phyloP scores from a whole-genome alignment of 805 yeast genomes.

The Scheffersomyces lignosus region DNA sequence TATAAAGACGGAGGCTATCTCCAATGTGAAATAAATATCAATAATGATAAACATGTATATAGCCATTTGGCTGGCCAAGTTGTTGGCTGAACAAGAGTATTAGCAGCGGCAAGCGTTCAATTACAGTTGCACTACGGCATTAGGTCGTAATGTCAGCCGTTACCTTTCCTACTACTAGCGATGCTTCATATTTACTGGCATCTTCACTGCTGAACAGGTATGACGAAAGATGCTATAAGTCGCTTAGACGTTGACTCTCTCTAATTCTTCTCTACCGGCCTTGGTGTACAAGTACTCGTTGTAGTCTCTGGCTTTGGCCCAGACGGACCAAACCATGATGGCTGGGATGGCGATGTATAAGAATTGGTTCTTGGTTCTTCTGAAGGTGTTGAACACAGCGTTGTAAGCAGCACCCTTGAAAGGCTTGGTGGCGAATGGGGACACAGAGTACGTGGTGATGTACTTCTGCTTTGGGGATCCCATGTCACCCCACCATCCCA shows the following conservation, averaged over 20 bases:
- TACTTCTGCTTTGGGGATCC: slow-evolving; percentile 88
- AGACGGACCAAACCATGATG: slow-evolving; percentile 77
- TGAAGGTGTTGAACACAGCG: slow-evolving; percentile 88
- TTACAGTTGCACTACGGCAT: too few species aligned
- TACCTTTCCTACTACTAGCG: too few species aligned
- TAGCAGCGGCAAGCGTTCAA: too few species aligned
- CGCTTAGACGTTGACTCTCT: slow-evolving; percentile 52
- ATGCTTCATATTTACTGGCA: too few species aligned
- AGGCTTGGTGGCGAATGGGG: slow-evolving; percentile 93
- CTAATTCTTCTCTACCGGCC: slow-evolving; percentile 95
- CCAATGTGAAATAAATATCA: too few species aligned
- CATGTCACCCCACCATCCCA: slow-evolving; percentile 98
- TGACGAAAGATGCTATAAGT: too few species aligned
- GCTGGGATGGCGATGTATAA: slow-evolving; percentile 78
- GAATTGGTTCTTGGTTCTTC: slow-evolving; percentile 88
- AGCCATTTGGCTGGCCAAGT: too few species aligned
- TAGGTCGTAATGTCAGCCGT: too few species aligned
- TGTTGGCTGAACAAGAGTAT: too few species aligned
- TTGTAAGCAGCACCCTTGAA: slow-evolving; percentile 82
- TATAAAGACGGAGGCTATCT: too few species aligned
- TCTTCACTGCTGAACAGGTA: too few species aligned
- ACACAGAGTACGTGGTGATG: slow-evolving; percentile 82
- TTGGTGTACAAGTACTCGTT: slow-evolving; percentile 93
- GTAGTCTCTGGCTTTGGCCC: slow-evolving; percentile 87
- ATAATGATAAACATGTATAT: too few species aligned